phyloP scores from a whole-genome alignment of 805 yeast genomes.

The Priceomyces haplophilus region DNA sequence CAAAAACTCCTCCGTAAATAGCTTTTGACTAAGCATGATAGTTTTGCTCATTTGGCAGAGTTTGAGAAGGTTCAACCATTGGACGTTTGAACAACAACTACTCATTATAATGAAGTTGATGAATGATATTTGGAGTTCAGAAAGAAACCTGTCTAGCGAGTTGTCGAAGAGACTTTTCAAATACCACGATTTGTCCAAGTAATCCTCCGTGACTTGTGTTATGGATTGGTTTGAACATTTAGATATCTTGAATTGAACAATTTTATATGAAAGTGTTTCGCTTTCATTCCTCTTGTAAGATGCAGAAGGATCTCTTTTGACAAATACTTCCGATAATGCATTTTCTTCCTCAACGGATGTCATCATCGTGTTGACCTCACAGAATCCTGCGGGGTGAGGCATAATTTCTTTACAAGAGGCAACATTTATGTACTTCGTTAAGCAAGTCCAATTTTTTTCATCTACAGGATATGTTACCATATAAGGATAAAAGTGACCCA shows the following conservation, averaged over 20 bases:
- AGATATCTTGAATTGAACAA: slow-evolving; percentile 39
- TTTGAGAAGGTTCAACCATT: slow-evolving; percentile 56
- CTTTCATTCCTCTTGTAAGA: slow-evolving; percentile 21
- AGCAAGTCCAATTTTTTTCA: slow-evolving; percentile 8
- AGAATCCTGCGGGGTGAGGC: slow-evolving; percentile 5
- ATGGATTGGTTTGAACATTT: slow-evolving; percentile 25
- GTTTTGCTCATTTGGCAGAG: slow-evolving; percentile 34
- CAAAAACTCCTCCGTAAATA: slow-evolving; percentile 31
- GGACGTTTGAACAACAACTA: slow-evolving; percentile 60
- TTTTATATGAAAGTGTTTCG: slow-evolving; percentile 41
- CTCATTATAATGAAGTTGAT: slow-evolving; percentile 51
- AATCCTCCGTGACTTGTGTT: slow-evolving; percentile 47
- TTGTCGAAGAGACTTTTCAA: slow-evolving; percentile 36
- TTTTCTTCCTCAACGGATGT: slow-evolving; percentile 51
- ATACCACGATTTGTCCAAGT: slow-evolving; percentile 63
- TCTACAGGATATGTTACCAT: slow-evolving; percentile 42
- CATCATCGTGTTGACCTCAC: slow-evolving; percentile 42
- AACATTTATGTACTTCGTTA: slow-evolving; percentile 18
- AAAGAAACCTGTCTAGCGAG: slow-evolving; percentile 32
- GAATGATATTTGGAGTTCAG: slow-evolving; percentile 55
- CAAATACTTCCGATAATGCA: slow-evolving; percentile 34
- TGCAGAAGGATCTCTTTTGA: slow-evolving; percentile 15
- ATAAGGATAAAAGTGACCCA: slow-evolving; percentile 24
- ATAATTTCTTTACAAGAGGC: slow-evolving; percentile 22
- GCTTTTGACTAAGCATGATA: slow-evolving; percentile 19